Evolutionary conservation across 2,329 filamentous ascomycete species (phyloP).

Genomic region (Thermoascus crustaceus): DNA sequence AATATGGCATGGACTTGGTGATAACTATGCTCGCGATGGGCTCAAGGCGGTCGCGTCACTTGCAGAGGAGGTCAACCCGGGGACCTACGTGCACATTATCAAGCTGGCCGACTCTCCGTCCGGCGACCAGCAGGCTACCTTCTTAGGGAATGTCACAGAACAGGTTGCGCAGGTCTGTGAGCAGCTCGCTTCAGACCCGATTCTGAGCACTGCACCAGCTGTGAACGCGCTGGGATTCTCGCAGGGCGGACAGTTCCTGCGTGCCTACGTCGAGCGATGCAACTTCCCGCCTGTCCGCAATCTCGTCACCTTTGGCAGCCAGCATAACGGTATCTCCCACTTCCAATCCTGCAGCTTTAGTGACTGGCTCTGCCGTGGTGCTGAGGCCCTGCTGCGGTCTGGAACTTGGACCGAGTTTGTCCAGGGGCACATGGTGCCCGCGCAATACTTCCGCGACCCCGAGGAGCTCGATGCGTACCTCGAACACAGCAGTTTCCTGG

Average conservation of each 20-base stretch:
- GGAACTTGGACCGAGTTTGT: constrained; percentile 76
- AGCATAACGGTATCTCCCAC: constrained; percentile 83
- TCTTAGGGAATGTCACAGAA: constrained; percentile 78
- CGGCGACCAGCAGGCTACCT: constrained; percentile 72
- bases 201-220: constrained; percentile 71
- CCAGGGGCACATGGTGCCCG: constrained; percentile 74
- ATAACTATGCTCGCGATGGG: constrained; percentile 63
- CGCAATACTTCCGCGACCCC: constrained; percentile 84
- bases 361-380: constrained; percentile 75
- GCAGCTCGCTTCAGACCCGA: constrained; percentile 65
- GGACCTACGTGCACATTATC: constrained; percentile 76
- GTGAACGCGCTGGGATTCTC: constrained; percentile 91
- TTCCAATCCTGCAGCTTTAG: constrained; percentile 63
- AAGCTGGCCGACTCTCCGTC: constrained; percentile 58
- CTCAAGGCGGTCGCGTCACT: constrained; percentile 64
- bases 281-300: constrained; percentile 65
- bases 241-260: constrained; percentile 93
- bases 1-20: constrained; percentile 82
- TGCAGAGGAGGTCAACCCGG: constrained; percentile 64
- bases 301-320: constrained; percentile 80
- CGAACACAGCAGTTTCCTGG: constrained; percentile 74
- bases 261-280: constrained; percentile 82
- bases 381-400: constrained; percentile 66
- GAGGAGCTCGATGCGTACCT: constrained; percentile 65
- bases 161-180: constrained; percentile 71